phyloP scores from a whole-genome alignment of 176 grass and related monocot genomes.

The Stipa capillata region DNA sequence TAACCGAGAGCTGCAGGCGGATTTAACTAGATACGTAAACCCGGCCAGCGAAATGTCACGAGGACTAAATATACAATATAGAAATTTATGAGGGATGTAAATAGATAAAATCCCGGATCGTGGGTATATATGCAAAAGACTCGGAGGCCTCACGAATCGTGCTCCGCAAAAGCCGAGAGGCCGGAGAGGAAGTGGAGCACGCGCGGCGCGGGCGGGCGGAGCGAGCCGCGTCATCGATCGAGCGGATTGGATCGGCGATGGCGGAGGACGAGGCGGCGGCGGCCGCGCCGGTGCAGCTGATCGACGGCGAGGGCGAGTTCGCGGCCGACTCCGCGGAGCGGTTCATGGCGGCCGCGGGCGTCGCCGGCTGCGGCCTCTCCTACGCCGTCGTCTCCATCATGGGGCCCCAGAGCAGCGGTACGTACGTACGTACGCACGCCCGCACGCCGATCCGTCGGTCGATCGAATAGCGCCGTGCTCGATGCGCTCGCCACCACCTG shows the following conservation, averaged over 20 bases:
- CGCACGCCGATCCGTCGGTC: no score
- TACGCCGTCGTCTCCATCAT: slow-evolving; percentile 70
- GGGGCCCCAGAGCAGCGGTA: slow-evolving; percentile 67
- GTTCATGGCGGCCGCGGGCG: slow-evolving; percentile 40
- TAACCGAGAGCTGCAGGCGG: no score
- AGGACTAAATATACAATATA: background rate
- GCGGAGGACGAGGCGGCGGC: background rate
- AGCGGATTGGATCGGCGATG: slow-evolving; percentile 20
- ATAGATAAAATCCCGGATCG: background rate
- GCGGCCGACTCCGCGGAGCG: slow-evolving; percentile 32
- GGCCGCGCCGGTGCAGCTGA: slow-evolving; percentile 40
- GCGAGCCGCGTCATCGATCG: background rate
- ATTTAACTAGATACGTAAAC: no score
- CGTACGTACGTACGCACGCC: no score
- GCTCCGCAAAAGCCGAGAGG: slow-evolving; percentile 31
- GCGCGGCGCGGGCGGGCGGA: slow-evolving; percentile 11
- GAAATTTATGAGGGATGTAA: background rate
- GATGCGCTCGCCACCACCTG: background rate
- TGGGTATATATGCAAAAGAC: slow-evolving; percentile 14
- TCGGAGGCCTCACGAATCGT: slow-evolving; percentile 1
- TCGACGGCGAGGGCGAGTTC: slow-evolving; percentile 58
- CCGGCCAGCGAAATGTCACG: no score
- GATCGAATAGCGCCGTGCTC: background rate
- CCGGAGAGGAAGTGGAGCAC: slow-evolving; percentile 8
- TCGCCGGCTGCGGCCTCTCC: slow-evolving; percentile 49